A percentile compares a stretch with the other conserved stretches of the same genome.
Evolutionary conservation across 139 green algal genomes (phyloP).

Genomic region (Chlamydomonas asymmetrica): DNA sequence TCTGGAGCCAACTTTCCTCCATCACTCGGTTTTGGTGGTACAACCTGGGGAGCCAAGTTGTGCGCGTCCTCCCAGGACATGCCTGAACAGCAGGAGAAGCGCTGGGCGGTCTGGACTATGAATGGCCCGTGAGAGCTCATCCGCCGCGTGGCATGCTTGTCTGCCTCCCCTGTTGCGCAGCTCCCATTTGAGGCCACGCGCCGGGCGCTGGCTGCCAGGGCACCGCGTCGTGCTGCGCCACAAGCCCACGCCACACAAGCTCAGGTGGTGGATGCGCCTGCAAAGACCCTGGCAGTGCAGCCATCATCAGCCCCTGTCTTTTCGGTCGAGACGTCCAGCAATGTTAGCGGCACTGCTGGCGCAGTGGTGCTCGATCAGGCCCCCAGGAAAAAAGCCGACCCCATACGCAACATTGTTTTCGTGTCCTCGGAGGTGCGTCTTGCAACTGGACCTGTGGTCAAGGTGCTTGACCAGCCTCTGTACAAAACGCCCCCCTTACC

Average conservation of each 20-base stretch:
- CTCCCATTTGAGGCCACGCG: background rate
- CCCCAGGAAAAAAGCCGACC: constrained; percentile 8
- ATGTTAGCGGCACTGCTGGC: constrained; percentile 12
- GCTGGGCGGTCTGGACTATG: too few species aligned
- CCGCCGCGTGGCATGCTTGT: too few species aligned
- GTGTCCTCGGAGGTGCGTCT: constrained; percentile 47
- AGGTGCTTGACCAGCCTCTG: background rate
- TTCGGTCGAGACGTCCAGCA: constrained; percentile 4
- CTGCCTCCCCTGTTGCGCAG: background rate
- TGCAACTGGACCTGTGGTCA: background rate
- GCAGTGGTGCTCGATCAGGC: background rate
- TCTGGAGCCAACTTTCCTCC: too few species aligned
- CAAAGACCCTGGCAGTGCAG: background rate
- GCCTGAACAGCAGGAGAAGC: too few species aligned
- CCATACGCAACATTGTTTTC: constrained; percentile 53
- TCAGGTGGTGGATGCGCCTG: background rate
- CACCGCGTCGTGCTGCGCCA: too few species aligned
- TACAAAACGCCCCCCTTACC: background rate
- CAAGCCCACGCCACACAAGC: background rate
- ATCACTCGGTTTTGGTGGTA: too few species aligned
- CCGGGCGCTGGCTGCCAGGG: background rate
- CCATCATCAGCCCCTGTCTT: too few species aligned
- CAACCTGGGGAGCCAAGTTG: too few species aligned
- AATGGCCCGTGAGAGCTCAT: too few species aligned
- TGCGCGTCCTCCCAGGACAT: too few species aligned